phyloP scores from a whole-genome alignment of 768 basidiomycete species.

The Boletus vinaceobasis region DNA sequence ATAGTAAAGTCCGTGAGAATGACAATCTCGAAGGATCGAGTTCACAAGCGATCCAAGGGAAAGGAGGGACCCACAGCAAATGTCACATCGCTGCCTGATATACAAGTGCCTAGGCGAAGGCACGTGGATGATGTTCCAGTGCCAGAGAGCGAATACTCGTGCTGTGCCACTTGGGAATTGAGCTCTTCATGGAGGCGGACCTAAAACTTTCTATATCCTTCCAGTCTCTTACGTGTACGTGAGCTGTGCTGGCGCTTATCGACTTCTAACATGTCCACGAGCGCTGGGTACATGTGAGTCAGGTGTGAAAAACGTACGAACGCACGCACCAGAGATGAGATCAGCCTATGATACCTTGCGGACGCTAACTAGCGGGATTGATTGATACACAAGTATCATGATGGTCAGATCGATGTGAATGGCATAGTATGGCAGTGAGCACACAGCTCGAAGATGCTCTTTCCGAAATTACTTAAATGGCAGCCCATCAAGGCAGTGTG shows the following conservation, averaged over 20 bases:
- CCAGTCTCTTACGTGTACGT: not conserved
- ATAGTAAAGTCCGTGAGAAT: conserved; percentile 1
- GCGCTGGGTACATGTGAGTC: not conserved
- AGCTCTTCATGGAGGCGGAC: not conserved
- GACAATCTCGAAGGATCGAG: not conserved
- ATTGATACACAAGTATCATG: not conserved
- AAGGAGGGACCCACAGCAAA: not conserved
- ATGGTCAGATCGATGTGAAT: not conserved
- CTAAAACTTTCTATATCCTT: conserved; percentile 8
- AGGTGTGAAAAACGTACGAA: not conserved
- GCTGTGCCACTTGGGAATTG: not conserved
- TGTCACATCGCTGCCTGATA: not conserved
- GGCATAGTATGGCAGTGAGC: not conserved
- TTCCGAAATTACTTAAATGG: not conserved
- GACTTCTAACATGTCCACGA: not conserved
- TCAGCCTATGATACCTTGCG: too few relatives aligned
- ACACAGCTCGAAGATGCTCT: not conserved
- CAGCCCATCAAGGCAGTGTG: not conserved
- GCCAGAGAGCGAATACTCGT: not conserved
- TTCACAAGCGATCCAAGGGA: not conserved
- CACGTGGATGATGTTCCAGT: not conserved
- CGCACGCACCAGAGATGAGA: not conserved
- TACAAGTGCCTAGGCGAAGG: not conserved
- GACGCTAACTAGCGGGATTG: not conserved
- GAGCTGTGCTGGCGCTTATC: not conserved